Base-by-base conservation (phyloP, 371 early-diverging fungal species). In the Amoeboaphelidium protococcarum region DNA sequence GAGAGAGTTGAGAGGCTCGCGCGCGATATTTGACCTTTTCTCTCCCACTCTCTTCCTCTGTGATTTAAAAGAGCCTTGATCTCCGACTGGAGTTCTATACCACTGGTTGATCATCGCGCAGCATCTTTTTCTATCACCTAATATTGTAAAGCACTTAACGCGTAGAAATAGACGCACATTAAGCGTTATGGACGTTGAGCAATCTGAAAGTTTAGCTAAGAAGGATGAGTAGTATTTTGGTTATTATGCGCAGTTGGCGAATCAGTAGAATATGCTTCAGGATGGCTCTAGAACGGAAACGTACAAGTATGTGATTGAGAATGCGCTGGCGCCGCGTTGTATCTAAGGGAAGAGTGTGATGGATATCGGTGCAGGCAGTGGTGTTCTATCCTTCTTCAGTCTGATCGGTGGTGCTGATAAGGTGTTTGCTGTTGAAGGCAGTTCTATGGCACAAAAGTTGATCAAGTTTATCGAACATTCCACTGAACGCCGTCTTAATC, bases 261-360 rank as follows among this genome's bases (percentile, higher is more conserved):
- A 26, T 26, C 64, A 84, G 83, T 90, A 91, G 76, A 90, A 94
- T 65, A 94, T 94, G 95, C 71, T 95, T n/a, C 81, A 82, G 63
- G 96, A 95, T 60, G 68, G 67, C 20, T 80, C 89, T 23, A 71
- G 96, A 27, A 95, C 92, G 1, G 75, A 81, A n/a, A 72, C 85
- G n/a, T 95, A 92, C 56, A 79, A 82, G 47, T 71, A 76, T 4
- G 89, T 90, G 2, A 90, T 95, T 41, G 46, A 79, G 10, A 57
- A 74, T 40, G 86, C 87, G 57, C n/a, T 19, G 12, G 71, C 71
- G 3, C 64, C 73, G 2, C 57, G 63, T 22, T 63, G 75, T 46
- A 87, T 91, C 53, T 58, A 67, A 48, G 72, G 74, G 51, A 81
- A 83, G 54, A 53, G 71, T 1, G 85, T 89, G 23, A 73, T 89